Percentiles rank a stretch among this genome's conserved stretches.
These are phyloP conservation scores for Parastagonospora avenae DNA, from an alignment of 2,329 filamentous ascomycete species.

Conservation along the genomic window DNA sequence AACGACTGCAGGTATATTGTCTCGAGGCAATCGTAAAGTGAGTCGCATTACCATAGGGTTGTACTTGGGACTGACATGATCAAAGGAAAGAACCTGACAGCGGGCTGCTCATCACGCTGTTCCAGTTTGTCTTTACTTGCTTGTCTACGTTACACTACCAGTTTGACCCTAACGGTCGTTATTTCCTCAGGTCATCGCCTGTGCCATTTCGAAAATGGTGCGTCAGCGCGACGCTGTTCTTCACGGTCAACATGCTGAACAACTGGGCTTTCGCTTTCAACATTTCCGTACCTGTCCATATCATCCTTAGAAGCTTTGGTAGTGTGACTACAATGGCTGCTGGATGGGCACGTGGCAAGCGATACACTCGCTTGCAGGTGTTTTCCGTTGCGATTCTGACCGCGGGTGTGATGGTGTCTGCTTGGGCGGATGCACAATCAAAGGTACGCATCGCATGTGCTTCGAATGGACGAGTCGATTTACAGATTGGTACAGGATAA, in stretches of 20 bases:
- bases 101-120: constrained; percentile 68
- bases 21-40: constrained; percentile 94
- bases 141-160: constrained; percentile 57
- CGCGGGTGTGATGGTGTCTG: constrained; percentile 82
- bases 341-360: constrained; percentile 85
- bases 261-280: constrained; percentile 98
- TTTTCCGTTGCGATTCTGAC: constrained; percentile 83
- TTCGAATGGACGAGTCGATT: neutral
- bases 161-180: constrained; percentile 61
- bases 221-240: constrained; percentile 88
- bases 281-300: constrained; percentile 95
- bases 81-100: constrained; percentile 79
- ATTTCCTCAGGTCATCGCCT: constrained; percentile 76
- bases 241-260: constrained; percentile 92
- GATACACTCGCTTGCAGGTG: constrained; percentile 80
- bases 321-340: constrained; percentile 94
- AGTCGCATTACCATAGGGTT: constrained; percentile 42
- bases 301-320: constrained; percentile 92
- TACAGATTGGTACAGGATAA: constrained; percentile 46
- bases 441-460: constrained; percentile 65
- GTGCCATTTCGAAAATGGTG: constrained; percentile 86
- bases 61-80: constrained; percentile 18
- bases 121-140: constrained; percentile 66
- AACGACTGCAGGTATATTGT: constrained; percentile 75
- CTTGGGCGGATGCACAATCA: constrained; percentile 83